phyloP scores from a whole-genome alignment of 2,329 filamentous ascomycete species.

The Raffaelea arxii region DNA sequence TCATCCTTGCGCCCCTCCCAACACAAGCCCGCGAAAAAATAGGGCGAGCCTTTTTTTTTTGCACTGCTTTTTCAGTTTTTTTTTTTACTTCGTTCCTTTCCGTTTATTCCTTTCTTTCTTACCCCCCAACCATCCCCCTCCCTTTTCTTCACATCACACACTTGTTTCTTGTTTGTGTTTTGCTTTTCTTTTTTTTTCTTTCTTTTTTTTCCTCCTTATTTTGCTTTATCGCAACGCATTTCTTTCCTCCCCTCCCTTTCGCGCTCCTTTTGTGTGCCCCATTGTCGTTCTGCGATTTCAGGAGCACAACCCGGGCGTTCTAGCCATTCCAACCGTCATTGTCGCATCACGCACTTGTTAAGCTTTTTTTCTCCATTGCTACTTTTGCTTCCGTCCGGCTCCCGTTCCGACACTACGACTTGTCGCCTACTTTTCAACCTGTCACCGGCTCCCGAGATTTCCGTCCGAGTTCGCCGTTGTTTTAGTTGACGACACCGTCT shows the following conservation, averaged over 20 bases:
- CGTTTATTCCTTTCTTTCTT: constrained; percentile 1
- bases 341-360: constrained; percentile 3
- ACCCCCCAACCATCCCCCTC: not conserved
- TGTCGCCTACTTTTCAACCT: not conserved
- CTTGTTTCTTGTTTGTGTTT: not conserved
- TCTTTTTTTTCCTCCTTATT: constrained; percentile 1
- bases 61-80: not conserved
- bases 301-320: constrained; percentile 4
- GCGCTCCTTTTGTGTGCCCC: not conserved
- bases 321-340: constrained; percentile 5
- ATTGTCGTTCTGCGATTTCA: constrained; percentile 7
- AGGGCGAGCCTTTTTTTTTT: constrained; percentile 4
- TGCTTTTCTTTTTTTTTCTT: constrained; percentile 1
- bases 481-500: not conserved
- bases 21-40: constrained; percentile 2
- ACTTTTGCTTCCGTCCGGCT: not conserved
- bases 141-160: not conserved
- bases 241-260: constrained; percentile 6
- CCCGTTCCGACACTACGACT: not conserved
- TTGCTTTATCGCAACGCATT: constrained; percentile 3
- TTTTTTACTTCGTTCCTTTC: not conserved
- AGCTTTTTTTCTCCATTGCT: constrained; percentile 2
- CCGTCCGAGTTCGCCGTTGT: not conserved
- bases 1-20: constrained; percentile 3
- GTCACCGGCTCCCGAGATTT: not conserved